phyloP scores from a whole-genome alignment of 805 yeast genomes.

The Naumovozyma baii region DNA sequence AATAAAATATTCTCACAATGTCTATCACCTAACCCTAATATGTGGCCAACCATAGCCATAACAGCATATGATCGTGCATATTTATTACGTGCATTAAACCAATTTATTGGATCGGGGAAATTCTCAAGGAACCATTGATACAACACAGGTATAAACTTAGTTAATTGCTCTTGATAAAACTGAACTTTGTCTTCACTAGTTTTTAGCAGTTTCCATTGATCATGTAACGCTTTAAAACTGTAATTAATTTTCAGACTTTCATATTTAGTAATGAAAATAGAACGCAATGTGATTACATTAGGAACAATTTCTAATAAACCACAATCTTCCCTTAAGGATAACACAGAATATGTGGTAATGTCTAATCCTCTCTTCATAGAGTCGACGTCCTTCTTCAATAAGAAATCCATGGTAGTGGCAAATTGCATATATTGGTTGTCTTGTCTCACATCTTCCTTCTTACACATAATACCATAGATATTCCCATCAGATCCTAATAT shows the following conservation, averaged over 20 bases:
- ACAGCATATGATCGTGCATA: conserved; percentile 81
- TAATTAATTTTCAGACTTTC: conserved; percentile 32
- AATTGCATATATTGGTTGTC: conserved; percentile 90
- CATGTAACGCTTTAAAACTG: conserved; percentile 18
- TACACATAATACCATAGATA: conserved; percentile 68
- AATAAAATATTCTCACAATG: conserved; percentile 87
- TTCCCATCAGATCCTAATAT: conserved; percentile 71
- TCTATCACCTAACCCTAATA: conserved; percentile 90
- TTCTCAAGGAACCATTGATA: conserved; percentile 82
- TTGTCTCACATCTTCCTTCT: conserved; percentile 86
- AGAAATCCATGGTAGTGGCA: conserved; percentile 72
- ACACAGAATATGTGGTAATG: conserved; percentile 77
- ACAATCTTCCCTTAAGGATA: conserved; percentile 74
- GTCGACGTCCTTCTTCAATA: conserved; percentile 56
- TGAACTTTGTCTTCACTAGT: conserved; percentile 18
- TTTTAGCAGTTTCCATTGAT: conserved; percentile 22
- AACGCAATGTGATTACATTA: conserved; percentile 61
- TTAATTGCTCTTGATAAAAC: conserved; percentile 21
- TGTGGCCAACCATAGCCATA: conserved; percentile 94
- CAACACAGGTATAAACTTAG: conserved; percentile 54
- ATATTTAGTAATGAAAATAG: conserved; percentile 42
- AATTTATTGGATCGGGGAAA: conserved; percentile 79
- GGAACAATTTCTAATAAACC: conserved; percentile 90
- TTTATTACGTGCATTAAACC: conserved; percentile 72
- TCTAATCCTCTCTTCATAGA: conserved; percentile 62